Conservation (phyloP, 768 basidiomycete genomes). For the Psilocybe subaeruginosa region DNA sequence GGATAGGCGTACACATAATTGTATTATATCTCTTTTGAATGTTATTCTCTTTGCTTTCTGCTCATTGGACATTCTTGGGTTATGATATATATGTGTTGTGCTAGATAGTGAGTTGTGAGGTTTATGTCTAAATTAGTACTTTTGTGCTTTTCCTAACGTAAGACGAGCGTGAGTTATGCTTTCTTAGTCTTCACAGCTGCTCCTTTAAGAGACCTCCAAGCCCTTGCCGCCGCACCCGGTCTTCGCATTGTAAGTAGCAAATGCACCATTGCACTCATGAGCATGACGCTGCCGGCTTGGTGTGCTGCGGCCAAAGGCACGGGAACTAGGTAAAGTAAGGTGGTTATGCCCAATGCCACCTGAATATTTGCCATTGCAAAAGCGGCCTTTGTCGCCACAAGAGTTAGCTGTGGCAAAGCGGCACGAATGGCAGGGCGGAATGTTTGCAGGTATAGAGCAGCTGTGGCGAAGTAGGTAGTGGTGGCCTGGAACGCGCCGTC, state of each 20-base stretch:
- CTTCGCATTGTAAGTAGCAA: slow-evolving; percentile 70
- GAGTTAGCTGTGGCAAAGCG: slow-evolving; percentile 64
- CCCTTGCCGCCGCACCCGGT: slow-evolving; percentile 66
- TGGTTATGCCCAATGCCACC: slow-evolving; percentile 66
- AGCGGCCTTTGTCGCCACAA: slow-evolving; percentile 54
- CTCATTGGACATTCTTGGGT: background rate
- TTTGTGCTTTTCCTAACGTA: background rate
- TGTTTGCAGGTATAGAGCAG: slow-evolving; percentile 63
- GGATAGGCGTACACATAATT: slow-evolving; percentile 45
- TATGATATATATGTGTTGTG: background rate
- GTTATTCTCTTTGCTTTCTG: slow-evolving; percentile 5
- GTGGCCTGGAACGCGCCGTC: slow-evolving; percentile 59
- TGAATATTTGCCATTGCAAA: slow-evolving; percentile 88
- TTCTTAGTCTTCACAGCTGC: background rate
- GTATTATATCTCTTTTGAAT: slow-evolving; percentile 19
- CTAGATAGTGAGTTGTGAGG: slow-evolving; percentile 10
- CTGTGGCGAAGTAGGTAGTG: slow-evolving; percentile 76
- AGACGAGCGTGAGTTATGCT: background rate
- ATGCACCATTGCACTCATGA: slow-evolving; percentile 84
- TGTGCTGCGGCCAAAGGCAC: slow-evolving; percentile 91
- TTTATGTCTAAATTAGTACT: background rate
- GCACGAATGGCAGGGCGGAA: slow-evolving; percentile 59
- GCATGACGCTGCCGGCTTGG: slow-evolving; percentile 91
- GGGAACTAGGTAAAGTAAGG: slow-evolving; percentile 91
- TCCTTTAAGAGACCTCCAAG: slow-evolving; percentile 40